phyloP scores from a whole-genome alignment of 768 basidiomycete species.

The Auricularia heimuer region DNA sequence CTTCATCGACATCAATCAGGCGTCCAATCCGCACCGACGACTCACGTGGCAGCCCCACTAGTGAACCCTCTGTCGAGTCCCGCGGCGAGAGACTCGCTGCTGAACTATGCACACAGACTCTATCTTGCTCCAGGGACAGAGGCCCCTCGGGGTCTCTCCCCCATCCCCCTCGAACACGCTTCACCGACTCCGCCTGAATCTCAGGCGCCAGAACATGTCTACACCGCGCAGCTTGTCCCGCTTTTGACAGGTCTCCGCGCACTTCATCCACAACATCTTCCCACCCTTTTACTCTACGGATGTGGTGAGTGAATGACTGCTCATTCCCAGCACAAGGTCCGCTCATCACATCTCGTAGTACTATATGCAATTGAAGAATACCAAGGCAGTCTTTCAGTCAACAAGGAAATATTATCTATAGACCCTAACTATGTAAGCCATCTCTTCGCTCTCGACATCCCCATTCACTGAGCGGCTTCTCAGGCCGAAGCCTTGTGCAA shows the following conservation, averaged over 20 bases:
- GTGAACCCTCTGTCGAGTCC: conserved; percentile 13
- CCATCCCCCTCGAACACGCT: conserved; percentile 5
- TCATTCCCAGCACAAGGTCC: no score
- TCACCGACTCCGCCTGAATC: conserved; percentile 3
- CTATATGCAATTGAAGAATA: conserved; percentile 26
- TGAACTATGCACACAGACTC: conserved; percentile 24
- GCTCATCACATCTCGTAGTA: not conserved
- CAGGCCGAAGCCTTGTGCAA: conserved; percentile 35
- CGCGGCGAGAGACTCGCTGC: conserved; percentile 23
- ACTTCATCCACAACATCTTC: conserved; percentile 24
- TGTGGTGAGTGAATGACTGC: conserved; percentile 14
- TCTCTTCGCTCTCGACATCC: not conserved
- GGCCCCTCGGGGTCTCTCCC: conserved; percentile 8
- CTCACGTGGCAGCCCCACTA: not conserved
- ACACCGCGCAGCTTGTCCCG: conserved; percentile 21
- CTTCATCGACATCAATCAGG: not conserved
- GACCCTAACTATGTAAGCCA: conserved; percentile 18
- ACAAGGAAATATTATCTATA: conserved; percentile 24
- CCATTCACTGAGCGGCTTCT: not conserved
- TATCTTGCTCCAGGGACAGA: conserved; percentile 15
- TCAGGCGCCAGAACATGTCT: conserved; percentile 11
- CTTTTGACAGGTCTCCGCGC: conserved; percentile 23
- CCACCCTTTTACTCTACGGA: conserved; percentile 26
- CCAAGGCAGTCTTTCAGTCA: conserved; percentile 19
- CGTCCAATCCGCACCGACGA: not conserved